Conservation (phyloP, 331 rosid genomes). For the Ulmus americana region DNA sequence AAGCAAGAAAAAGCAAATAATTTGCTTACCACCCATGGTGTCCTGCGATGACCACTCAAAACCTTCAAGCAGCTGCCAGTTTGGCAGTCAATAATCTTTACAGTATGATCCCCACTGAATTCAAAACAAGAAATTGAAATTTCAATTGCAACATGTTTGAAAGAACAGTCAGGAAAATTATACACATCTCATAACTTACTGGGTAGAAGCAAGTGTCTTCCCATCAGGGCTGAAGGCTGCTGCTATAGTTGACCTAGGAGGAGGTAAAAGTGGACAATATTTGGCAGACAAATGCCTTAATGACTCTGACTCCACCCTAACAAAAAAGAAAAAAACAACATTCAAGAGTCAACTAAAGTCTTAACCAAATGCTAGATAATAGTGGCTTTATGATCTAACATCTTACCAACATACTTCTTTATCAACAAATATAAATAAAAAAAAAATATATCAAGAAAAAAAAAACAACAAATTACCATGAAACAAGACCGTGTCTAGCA, state of each 20-base stretch:
- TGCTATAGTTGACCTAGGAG: conserved; percentile 94
- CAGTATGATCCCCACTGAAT: conserved; percentile 94
- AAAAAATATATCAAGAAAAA: not conserved
- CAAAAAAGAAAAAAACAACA: not conserved
- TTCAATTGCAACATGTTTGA: not conserved
- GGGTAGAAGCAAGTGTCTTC: conserved; percentile 88
- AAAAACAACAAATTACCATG: conserved; percentile 34
- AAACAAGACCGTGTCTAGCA: conserved; percentile 43
- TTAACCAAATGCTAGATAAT: not conserved
- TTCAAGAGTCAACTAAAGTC: conserved; percentile 8
- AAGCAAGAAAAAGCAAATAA: conserved; percentile 7
- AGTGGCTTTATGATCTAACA: not conserved
- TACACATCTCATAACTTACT: conserved; percentile 43
- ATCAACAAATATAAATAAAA: not conserved
- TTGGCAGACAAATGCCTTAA: conserved; percentile 78
- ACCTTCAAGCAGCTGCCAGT: conserved; percentile 92
- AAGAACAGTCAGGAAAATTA: not conserved
- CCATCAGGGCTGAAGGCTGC: conserved; percentile 98
- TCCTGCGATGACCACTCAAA: conserved; percentile 83
- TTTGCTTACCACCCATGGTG: conserved; percentile 98
- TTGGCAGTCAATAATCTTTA: conserved; percentile 83
- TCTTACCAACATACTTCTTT: not conserved
- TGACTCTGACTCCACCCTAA: conserved; percentile 92
- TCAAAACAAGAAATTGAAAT: conserved; percentile 16
- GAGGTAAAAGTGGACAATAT: conserved; percentile 84